A percentile compares a stretch with the other conserved stretches of the same genome.
These are phyloP conservation scores for Dactylellina leptospora DNA, from an alignment of 2,329 filamentous ascomycete species.

Conservation along the genomic window DNA sequence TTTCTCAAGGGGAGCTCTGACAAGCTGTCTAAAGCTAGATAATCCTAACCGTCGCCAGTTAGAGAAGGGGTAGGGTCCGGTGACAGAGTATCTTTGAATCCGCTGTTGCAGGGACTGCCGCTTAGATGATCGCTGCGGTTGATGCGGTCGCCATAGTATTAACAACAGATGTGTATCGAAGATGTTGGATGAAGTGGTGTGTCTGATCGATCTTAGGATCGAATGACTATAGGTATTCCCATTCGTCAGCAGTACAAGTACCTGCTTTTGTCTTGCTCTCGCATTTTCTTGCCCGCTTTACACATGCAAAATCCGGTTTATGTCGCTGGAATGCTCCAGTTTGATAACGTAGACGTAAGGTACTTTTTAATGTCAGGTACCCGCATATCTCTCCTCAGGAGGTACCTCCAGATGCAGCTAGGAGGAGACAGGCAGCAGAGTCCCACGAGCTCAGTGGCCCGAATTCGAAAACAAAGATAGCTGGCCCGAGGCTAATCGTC, in stretches of 20 bases:
- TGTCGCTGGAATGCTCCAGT: conserved; percentile 53
- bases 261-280: conserved; percentile 46
- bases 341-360: conserved; percentile 58
- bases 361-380: conserved; percentile 54
- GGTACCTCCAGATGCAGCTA: conserved; percentile 48
- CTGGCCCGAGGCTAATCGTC: conserved; percentile 39
- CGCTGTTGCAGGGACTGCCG: conserved; percentile 44
- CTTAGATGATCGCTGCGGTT: conserved; percentile 44
- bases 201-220: conserved; percentile 41
- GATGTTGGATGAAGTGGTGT: conserved; percentile 36
- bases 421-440: conserved; percentile 18
- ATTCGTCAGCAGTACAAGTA: conserved; percentile 41
- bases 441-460: conserved; percentile 12
- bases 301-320: conserved; percentile 58
- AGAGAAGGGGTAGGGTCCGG: conserved; percentile 28
- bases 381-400: conserved; percentile 42
- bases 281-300: conserved; percentile 27
- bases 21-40: conserved; percentile 20
- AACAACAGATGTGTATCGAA: conserved; percentile 23
- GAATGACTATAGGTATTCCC: conserved; percentile 26
- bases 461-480: conserved; percentile 52
- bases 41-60: conserved; percentile 39
- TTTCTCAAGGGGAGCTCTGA: conserved; percentile 23
- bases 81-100: conserved; percentile 14
- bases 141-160: conserved; percentile 23